Percentiles rank a stretch among this genome's conserved stretches.
Conservation (phyloP, 805 yeast species). For the Starmerella bacillaris region DNA sequence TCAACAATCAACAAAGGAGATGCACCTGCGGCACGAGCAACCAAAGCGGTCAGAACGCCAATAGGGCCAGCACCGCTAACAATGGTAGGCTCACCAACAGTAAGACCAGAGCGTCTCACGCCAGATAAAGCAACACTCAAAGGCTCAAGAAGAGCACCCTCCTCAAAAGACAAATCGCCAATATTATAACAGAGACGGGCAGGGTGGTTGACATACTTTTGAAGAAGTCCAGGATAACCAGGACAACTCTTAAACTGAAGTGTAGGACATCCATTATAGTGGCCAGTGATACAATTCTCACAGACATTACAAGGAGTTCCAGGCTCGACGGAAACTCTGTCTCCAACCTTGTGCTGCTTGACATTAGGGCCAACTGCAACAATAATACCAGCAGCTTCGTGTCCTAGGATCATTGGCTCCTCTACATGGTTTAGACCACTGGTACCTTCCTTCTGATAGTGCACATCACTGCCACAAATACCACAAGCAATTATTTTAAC, state of each 20-base stretch:
- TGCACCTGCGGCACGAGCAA: constrained; percentile 38
- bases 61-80: constrained; percentile 46
- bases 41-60: constrained; percentile 31
- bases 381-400: constrained; percentile 38
- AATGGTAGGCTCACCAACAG: constrained; percentile 32
- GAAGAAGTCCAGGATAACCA: constrained; percentile 23
- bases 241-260: constrained; percentile 26
- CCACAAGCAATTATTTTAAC: constrained; percentile 49
- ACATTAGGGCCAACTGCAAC: constrained; percentile 35
- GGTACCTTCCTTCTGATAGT: constrained; percentile 47
- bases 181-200: constrained; percentile 25
- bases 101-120: constrained; percentile 30
- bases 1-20: constrained; percentile 37
- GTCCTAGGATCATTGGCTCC: constrained; percentile 45
- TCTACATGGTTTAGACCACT: constrained; percentile 39
- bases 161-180: constrained; percentile 29
- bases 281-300: constrained; percentile 22
- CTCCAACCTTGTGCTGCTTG: constrained; percentile 30
- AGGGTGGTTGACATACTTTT: constrained; percentile 24
- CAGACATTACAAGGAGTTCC: constrained; percentile 33
- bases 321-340: constrained; percentile 30
- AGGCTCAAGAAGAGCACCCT: constrained; percentile 42
- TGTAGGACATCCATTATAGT: constrained; percentile 25
- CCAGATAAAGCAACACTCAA: constrained; percentile 38
- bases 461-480: constrained; percentile 60